Conservation (phyloP, 2,329 filamentous ascomycete genomes). For the Trichoderma afroharzianum region DNA sequence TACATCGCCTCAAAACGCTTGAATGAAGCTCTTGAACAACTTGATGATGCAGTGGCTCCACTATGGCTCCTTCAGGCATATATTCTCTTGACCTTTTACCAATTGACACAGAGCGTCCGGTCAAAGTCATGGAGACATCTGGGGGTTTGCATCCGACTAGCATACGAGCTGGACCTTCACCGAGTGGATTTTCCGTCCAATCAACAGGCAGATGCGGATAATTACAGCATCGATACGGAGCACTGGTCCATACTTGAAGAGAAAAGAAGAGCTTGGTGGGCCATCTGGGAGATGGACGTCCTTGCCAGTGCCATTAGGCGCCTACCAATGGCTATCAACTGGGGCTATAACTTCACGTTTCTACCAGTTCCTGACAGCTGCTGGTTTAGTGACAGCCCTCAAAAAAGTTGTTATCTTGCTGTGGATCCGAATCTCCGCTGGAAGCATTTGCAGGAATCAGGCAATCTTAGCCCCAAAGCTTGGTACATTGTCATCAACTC, state of each 20-base stretch:
- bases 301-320: not conserved
- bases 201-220: not conserved
- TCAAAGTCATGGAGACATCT: not conserved
- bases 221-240: too few species aligned
- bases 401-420: not conserved
- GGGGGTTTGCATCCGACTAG: not conserved
- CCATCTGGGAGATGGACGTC: not conserved
- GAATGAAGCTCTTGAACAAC: not conserved
- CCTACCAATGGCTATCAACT: too few species aligned
- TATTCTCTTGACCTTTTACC: not conserved
- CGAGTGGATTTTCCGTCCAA: not conserved
- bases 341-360: too few species aligned
- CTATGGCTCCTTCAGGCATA: not conserved
- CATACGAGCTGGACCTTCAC: not conserved
- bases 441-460: not conserved
- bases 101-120: not conserved
- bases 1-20: not conserved
- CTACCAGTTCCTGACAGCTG: too few species aligned
- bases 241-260: not conserved
- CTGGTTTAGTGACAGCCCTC: too few species aligned
- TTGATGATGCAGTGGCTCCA: not conserved
- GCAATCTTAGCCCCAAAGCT: not conserved
- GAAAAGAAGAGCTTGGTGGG: slow-evolving; percentile 1
- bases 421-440: not conserved
- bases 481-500: not conserved